Evolutionary conservation across 768 basidiomycete genomes (phyloP), one percentile per base, ranked within the genome.

Genomic region (Dioszegia aurantiaca): DNA sequence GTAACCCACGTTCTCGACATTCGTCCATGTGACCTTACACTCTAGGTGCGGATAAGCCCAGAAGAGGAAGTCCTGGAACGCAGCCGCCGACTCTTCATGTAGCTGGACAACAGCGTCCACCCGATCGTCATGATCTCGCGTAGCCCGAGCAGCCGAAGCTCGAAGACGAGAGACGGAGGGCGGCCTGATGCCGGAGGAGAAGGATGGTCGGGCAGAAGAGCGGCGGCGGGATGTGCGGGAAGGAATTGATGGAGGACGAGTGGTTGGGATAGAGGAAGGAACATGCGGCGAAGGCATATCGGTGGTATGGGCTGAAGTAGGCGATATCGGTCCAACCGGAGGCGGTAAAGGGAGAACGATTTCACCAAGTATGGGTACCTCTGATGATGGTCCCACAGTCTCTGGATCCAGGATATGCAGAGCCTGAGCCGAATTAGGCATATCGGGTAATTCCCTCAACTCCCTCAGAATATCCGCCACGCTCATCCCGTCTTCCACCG

Each of bases 11-110:
- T 87, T 86, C 67, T 90, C 90, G 26, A 90, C 93, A 74, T 95
- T 95, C 67, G 89, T 88, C 75, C 92, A 97, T 0, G 89, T 87
- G 54, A 94, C 91, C 9, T 89, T 89, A 78, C 91, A 94, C 63
- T 91, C 88, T 55, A 93, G 80, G 63, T 93, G 88, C 19, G 92
- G 92, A 75, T 95, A 94, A 51, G 92, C 84, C 73, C 86, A 93
- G 79, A 88, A 89, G 58, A 95, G 82, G 73, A 94, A 91, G 76
- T 94, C 92, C 58, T 94, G 91, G 74, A 95, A 93, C 11, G 86
- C 89, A 72, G 80, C 82, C 2, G 92, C 89, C 83, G 85, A 85
- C 78, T 95, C 92, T 77, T 97, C 92, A 62, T 88, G 88, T 52
- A 97, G 83, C 21, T 91, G 84, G 40, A 97, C 87, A 2, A 90